Evolutionary conservation across 345 rosid genomes (phyloP), one percentile per base, ranked within the genome.

Genomic region (Moricandia arvensis): DNA sequence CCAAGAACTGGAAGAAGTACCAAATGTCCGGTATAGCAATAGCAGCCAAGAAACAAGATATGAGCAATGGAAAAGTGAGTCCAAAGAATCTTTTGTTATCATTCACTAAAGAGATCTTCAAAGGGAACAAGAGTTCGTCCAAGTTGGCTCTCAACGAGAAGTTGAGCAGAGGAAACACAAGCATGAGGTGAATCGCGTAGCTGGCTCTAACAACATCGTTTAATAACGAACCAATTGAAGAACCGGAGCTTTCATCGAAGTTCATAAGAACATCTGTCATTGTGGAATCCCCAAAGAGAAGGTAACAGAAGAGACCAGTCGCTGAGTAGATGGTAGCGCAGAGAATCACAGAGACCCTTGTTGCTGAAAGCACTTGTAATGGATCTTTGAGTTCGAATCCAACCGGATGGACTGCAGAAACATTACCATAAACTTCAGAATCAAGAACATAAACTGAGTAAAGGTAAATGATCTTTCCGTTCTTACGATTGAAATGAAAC

Each of bases 401-500:
- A 2, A 91, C 89, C 0, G 94, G 93, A 86, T 89, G 98, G 4
- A 91, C 97, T 89, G 90, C 85, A 88, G 6, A 43, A 43, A 62
- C 47, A 54, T 8, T 8, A 43, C 24, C 47, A 38, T 10, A 2
- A 2, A n/a, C 29, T 12, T 53, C 59, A 71, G 6, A 53, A 77
- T 59, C 74, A 76, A 3, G 1, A 65, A 45, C 51, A 43, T 1
- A 13, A 43, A 43, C 4, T 27, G 29, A 27, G 29, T 27, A 5
- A 15, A 45, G 62, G 30, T 33, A 11, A 49, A 54, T 17, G 65
- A 29, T 8, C 0, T 1, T 13, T 41, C 16, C 35, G 31, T 74
- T 77, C 83, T 82, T 59, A 88, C 97, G 91, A 73, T 91, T 94
- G 78, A 91, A 94, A 80, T 94, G 98, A 77, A 91, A 94, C 2